These are phyloP conservation scores for Antrodiella citrinella DNA, from an alignment of 768 basidiomycete species.

Conservation along the genomic window DNA sequence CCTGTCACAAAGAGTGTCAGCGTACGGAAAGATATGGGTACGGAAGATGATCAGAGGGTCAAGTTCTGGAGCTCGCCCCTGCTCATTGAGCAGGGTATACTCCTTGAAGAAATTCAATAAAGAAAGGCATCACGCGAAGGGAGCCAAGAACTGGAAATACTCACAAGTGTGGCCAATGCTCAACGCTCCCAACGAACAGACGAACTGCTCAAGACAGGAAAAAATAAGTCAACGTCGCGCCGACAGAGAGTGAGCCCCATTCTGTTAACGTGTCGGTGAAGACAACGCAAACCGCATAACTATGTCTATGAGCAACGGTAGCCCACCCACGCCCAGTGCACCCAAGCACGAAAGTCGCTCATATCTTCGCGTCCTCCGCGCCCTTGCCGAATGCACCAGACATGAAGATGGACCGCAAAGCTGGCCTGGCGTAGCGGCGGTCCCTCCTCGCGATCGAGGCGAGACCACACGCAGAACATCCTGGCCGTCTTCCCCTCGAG, in stretches of 20 bases:
- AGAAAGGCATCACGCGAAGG: conserved; percentile 42
- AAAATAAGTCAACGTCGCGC: conserved; percentile 47
- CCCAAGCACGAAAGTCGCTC: conserved; percentile 52
- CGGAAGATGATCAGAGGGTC: conserved; percentile 33
- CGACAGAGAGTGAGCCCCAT: conserved; percentile 89
- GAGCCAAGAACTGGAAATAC: conserved; percentile 7
- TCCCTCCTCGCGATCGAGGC: no score
- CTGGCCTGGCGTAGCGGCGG: conserved; percentile 38
- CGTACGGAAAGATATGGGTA: conserved; percentile 4
- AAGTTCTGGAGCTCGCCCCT: conserved; percentile 69
- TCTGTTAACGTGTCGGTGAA: conserved; percentile 53
- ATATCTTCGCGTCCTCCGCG: conserved; percentile 62
- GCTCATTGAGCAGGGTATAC: conserved; percentile 42
- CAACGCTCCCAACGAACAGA: conserved; percentile 16
- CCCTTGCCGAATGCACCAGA: conserved; percentile 29
- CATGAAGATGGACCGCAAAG: conserved; percentile 9
- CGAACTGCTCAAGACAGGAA: conserved; percentile 42
- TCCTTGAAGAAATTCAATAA: conserved; percentile 91
- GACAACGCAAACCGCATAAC: conserved; percentile 73
- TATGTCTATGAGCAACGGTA: conserved; percentile 78
- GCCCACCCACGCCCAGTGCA: conserved; percentile 30
- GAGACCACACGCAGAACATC: conserved; percentile 38
- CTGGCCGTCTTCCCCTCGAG: conserved; percentile 25
- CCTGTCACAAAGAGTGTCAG: no score
- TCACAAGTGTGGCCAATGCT: conserved; percentile 3